A percentile compares a stretch with the other conserved stretches of the same genome.
Evolutionary conservation across 2,329 filamentous ascomycete genomes (phyloP).

Genomic region (Pestalotiopsis fici): DNA sequence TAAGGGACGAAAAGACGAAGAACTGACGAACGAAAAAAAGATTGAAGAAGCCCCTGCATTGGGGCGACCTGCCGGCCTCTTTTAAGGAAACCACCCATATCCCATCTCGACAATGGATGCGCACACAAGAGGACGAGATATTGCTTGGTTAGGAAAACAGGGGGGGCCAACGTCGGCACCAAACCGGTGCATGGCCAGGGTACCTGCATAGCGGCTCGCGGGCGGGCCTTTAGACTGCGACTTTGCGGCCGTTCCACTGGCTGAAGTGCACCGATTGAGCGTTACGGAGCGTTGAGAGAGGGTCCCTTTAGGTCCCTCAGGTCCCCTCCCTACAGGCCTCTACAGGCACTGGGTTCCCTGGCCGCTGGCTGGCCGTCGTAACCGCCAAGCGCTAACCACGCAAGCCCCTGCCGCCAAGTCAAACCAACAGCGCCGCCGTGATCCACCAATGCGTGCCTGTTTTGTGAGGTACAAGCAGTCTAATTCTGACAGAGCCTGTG

Average conservation of each 20-base stretch:
- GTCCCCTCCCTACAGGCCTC: background rate
- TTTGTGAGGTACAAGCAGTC: background rate
- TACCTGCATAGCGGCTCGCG: constrained; percentile 7
- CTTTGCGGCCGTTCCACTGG: constrained; percentile 2
- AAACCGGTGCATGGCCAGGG: background rate
- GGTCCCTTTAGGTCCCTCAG: background rate
- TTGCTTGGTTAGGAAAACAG: background rate
- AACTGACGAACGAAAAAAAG: constrained; percentile 1
- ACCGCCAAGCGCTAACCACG: constrained; percentile 16
- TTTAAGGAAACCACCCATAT: constrained; percentile 1
- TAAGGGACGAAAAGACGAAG: constrained; percentile 4
- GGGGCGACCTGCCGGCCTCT: background rate
- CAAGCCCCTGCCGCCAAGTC: constrained; percentile 25
- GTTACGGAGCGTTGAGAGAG: background rate
- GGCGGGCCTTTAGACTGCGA: background rate
- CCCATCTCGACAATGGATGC: constrained; percentile 2
- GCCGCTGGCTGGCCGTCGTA: background rate
- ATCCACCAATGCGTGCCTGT: constrained; percentile 14
- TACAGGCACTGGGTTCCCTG: background rate
- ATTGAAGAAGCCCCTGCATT: background rate
- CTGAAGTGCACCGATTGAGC: background rate
- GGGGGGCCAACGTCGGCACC: background rate
- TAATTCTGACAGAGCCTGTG: background rate
- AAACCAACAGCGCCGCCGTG: constrained; percentile 20
- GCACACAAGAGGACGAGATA: background rate